Conservation (phyloP, 768 basidiomycete genomes). For the Mycena sanguinolenta region DNA sequence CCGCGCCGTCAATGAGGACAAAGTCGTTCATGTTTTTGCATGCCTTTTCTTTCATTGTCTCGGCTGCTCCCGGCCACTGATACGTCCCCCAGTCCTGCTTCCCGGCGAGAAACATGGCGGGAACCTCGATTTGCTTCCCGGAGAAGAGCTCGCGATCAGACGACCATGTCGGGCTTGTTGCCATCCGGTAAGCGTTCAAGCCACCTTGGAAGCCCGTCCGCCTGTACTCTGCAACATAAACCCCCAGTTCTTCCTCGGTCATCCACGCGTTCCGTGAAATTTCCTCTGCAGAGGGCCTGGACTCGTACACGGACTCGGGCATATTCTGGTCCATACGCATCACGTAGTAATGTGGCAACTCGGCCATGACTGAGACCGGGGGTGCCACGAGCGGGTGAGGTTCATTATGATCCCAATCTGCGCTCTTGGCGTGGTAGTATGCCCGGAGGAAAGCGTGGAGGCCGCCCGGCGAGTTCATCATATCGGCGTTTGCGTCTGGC, state of each 20-base stretch:
- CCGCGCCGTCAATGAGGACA: conserved; percentile 34
- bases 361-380: conserved; percentile 51
- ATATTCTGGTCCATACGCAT: conserved; percentile 69
- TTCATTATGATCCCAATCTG: conserved; percentile 60
- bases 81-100: conserved; percentile 73
- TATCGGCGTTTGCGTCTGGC: conserved; percentile 60
- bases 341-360: conserved; percentile 71
- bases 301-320: conserved; percentile 58
- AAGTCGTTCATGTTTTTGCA: conserved; percentile 36
- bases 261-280: conserved; percentile 58
- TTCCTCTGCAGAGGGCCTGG: conserved; percentile 49
- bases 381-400: conserved; percentile 53
- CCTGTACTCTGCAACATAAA: conserved; percentile 63
- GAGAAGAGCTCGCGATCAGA: conserved; percentile 60
- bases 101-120: conserved; percentile 71
- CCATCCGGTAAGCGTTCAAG: conserved; percentile 67
- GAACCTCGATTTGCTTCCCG: conserved; percentile 61
- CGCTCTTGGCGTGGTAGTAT: conserved; percentile 73
- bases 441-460: conserved; percentile 63
- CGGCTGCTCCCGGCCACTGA: conserved; percentile 60
- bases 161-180: conserved; percentile 50
- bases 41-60: conserved; percentile 17
- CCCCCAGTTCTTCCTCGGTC: conserved; percentile 58
- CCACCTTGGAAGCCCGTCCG: conserved; percentile 76
- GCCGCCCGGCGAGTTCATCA: conserved; percentile 58